phyloP scores from a whole-genome alignment of 352 stramenopile genomes.

The Poterioochromonas sp. region DNA sequence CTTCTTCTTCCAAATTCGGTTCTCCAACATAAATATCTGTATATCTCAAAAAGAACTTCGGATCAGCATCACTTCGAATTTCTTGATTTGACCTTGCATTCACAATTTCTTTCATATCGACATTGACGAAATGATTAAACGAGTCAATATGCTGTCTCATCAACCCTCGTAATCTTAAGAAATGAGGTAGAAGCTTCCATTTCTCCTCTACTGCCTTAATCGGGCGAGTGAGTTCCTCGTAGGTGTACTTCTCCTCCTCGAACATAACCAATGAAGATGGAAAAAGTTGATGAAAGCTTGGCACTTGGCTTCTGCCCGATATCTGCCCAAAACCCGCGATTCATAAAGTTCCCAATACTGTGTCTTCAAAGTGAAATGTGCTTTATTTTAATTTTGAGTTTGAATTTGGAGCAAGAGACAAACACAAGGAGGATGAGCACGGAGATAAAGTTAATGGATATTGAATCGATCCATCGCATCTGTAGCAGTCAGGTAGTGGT shows the following conservation, averaged over 20 bases:
- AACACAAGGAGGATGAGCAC: no score
- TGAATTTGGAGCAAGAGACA: no score
- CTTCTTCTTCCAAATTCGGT: conserved; percentile 91
- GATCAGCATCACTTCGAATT: conserved; percentile 74
- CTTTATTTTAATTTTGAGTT: no score
- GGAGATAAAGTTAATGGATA: conserved; percentile 37
- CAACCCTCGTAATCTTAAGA: conserved; percentile 67
- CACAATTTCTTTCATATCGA: conserved; percentile 98
- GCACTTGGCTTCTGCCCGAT: no score
- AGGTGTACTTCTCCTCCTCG: no score
- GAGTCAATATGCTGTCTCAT: conserved; percentile 97
- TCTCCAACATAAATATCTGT: conserved; percentile 93
- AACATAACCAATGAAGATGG: no score
- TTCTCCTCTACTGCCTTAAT: conserved; percentile 68
- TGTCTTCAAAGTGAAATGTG: no score
- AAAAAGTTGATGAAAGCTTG: no score
- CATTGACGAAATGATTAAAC: conserved; percentile 97
- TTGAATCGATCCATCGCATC: conserved; percentile 46
- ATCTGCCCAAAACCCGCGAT: no score
- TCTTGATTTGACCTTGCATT: conserved; percentile 77
- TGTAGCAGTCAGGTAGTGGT: conserved; percentile 82
- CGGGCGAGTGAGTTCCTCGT: conserved; percentile 3
- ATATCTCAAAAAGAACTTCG: conserved; percentile 98
- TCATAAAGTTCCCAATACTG: no score
- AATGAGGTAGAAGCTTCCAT: conserved; percentile 96